Evolutionary conservation across 2,329 filamentous ascomycete genomes (phyloP).

Genomic region (Cladosporium phlei): DNA sequence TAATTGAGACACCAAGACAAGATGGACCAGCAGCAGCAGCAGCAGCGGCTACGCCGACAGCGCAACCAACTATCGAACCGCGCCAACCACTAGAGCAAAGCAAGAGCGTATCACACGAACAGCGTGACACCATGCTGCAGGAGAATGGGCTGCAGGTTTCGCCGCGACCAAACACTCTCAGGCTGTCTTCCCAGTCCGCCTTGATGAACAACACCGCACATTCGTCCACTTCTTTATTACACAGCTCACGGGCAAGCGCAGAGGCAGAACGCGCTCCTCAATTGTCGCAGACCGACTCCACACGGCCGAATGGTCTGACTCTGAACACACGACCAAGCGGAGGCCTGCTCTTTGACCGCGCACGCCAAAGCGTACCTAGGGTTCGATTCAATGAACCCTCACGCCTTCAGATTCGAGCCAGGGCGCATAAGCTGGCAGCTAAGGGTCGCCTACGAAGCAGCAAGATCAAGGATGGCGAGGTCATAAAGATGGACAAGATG

Average conservation of each 20-base stretch:
- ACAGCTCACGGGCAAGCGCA: slow-evolving; percentile 16
- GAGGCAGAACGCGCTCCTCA: not conserved
- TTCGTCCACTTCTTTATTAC: slow-evolving; percentile 19
- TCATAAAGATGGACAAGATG: slow-evolving; percentile 66
- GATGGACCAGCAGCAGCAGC: not conserved
- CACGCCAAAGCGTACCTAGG: slow-evolving; percentile 7
- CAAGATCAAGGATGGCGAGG: slow-evolving; percentile 52
- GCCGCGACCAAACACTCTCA: not conserved
- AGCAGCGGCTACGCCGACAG: not conserved
- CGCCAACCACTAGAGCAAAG: not conserved
- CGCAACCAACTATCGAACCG: too few species aligned
- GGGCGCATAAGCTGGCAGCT: slow-evolving; percentile 28
- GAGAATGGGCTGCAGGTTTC: not conserved
- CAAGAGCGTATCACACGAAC: not conserved
- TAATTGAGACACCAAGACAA: not conserved
- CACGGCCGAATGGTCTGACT: not conserved
- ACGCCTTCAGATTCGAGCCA: slow-evolving; percentile 26
- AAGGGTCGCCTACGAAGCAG: slow-evolving; percentile 25
- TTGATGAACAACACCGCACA: slow-evolving; percentile 2
- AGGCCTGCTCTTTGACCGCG: slow-evolving; percentile 4
- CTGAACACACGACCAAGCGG: not conserved
- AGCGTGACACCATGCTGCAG: too few species aligned
- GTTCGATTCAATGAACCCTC: slow-evolving; percentile 30
- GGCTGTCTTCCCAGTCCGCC: slow-evolving; percentile 10
- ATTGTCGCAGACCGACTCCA: not conserved